phyloP scores from a whole-genome alignment of 75 land plant species.

The Pinus albicaulis region DNA sequence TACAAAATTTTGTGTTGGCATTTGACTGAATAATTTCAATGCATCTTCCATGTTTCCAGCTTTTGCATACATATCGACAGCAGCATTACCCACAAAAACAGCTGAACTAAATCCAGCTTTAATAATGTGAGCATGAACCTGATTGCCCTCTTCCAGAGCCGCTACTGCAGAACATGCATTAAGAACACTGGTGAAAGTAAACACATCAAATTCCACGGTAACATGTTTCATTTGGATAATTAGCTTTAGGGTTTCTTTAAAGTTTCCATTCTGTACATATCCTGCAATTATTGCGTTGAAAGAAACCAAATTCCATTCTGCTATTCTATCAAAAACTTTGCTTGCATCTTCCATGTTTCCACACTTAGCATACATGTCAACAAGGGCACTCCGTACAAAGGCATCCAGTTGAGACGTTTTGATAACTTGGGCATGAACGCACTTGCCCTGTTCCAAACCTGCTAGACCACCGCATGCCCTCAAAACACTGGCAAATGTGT shows the following conservation, averaged over 20 bases:
- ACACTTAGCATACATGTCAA: slow-evolving; percentile 12
- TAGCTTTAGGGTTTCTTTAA: slow-evolving; percentile 1
- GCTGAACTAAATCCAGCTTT: background rate
- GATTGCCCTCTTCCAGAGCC: slow-evolving; percentile 1
- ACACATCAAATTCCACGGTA: background rate
- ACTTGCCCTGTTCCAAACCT: slow-evolving; percentile 40
- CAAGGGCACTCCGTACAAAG: slow-evolving; percentile 26
- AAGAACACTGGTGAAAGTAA: slow-evolving; percentile 6
- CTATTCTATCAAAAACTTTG: slow-evolving; percentile 10
- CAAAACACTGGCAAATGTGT: slow-evolving; percentile 58
- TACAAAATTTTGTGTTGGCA: slow-evolving; percentile 41
- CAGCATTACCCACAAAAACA: background rate
- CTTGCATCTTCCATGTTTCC: slow-evolving; percentile 6
- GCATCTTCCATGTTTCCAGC: slow-evolving; percentile 26
- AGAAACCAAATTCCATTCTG: background rate
- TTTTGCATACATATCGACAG: background rate
- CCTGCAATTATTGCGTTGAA: slow-evolving; percentile 16
- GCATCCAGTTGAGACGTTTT: slow-evolving; percentile 17
- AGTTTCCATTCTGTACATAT: slow-evolving; percentile 8
- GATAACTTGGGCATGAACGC: slow-evolving; percentile 46
- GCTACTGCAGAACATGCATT: slow-evolving; percentile 9
- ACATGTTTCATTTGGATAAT: slow-evolving; percentile 7
- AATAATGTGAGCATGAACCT: slow-evolving; percentile 5
- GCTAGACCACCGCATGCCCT: slow-evolving; percentile 62
- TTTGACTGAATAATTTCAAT: slow-evolving; percentile 26